A percentile compares a stretch with the other conserved stretches of the same genome.
phyloP scores from a whole-genome alignment of 2,329 filamentous ascomycete species.

The Penicillium sp. region DNA sequence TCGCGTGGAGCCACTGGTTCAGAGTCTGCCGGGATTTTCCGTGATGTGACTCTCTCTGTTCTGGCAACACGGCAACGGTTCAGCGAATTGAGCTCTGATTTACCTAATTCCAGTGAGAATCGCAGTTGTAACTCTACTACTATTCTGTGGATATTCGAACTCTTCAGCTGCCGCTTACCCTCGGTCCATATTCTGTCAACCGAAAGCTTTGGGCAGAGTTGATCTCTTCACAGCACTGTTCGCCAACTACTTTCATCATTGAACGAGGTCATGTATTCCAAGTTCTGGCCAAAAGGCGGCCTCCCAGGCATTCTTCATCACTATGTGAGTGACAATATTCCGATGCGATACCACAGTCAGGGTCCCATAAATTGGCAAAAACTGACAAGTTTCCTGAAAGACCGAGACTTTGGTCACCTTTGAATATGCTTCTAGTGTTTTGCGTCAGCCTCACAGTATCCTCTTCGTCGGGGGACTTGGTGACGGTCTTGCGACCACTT shows the following conservation, averaged over 20 bases:
- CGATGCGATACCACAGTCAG: neutral
- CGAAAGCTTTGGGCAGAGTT: neutral
- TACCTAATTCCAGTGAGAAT: too few relatives aligned
- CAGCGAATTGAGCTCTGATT: too few relatives aligned
- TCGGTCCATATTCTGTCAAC: too few relatives aligned
- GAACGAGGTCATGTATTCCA: conserved; percentile 26
- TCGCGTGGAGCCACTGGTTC: too few relatives aligned
- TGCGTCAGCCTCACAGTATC: conserved; percentile 43
- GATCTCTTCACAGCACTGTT: neutral
- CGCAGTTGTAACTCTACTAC: too few relatives aligned
- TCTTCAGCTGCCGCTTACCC: too few relatives aligned
- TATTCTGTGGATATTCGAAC: too few relatives aligned
- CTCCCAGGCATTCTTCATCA: conserved; percentile 33
- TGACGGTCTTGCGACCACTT: conserved; percentile 52
- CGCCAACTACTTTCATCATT: neutral
- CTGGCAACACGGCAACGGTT: too few relatives aligned
- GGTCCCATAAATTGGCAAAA: too few relatives aligned
- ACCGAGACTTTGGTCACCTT: conserved; percentile 36
- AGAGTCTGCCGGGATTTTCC: too few relatives aligned
- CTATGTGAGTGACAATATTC: conserved; percentile 24
- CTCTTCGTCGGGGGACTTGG: conserved; percentile 55
- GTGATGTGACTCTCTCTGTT: too few relatives aligned
- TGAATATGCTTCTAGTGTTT: conserved; percentile 30
- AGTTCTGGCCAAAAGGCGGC: conserved; percentile 34
- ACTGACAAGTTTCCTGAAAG: conserved; percentile 7